phyloP scores from a whole-genome alignment of 495 filamentous ascomycete species.

The Chaetomium cochliodes region DNA sequence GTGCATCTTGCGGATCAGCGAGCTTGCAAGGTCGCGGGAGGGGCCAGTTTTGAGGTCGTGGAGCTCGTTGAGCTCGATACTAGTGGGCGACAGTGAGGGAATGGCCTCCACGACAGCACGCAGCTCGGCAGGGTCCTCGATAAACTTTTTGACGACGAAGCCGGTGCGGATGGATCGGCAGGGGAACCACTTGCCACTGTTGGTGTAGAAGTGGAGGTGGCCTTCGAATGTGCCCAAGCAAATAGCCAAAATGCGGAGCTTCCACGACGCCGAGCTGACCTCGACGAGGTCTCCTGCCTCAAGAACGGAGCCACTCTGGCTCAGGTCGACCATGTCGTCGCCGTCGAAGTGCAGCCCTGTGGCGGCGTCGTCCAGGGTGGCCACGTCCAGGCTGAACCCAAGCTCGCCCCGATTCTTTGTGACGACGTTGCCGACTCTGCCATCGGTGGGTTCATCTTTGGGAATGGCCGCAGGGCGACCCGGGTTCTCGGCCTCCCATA shows the following conservation, averaged over 20 bases:
- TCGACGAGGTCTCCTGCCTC: constrained; percentile 74
- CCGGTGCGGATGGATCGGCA: constrained; percentile 45
- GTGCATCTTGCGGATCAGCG: constrained; percentile 53
- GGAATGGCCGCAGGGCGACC: constrained; percentile 12
- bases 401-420: constrained; percentile 13
- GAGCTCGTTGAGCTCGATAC: constrained; percentile 47
- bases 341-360: constrained; percentile 37
- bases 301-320: constrained; percentile 43
- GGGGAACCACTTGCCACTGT: constrained; percentile 71
- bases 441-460: background rate
- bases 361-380: constrained; percentile 37
- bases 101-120: constrained; percentile 61
- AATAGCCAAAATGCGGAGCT: constrained; percentile 58
- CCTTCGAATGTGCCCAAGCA: constrained; percentile 63
- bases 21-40: constrained; percentile 52
- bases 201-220: constrained; percentile 70
- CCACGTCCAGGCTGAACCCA: constrained; percentile 21
- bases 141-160: constrained; percentile 66
- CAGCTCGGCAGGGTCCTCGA: constrained; percentile 52
- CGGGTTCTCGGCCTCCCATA: constrained; percentile 55
- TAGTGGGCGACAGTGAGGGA: constrained; percentile 37
- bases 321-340: constrained; percentile 43
- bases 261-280: constrained; percentile 38
- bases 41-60: constrained; percentile 49
- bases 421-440: background rate